A percentile compares a stretch with the other conserved stretches of the same genome.
These are phyloP conservation scores for Candida sp. DNA, from an alignment of 1,139 yeast species.

Conservation along the genomic window DNA sequence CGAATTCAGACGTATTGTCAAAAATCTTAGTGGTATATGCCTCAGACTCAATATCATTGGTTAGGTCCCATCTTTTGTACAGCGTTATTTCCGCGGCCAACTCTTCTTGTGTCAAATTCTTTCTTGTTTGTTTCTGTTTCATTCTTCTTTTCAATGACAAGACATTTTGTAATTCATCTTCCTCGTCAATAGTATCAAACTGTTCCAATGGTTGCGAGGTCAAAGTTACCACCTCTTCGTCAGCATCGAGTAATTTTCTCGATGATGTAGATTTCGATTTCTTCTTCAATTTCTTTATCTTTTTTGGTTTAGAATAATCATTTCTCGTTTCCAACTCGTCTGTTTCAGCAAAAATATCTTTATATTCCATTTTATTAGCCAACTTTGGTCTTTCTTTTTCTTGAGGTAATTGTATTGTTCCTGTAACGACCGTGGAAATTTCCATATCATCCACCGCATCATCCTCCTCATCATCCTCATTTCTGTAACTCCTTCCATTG, in stretches of 20 bases:
- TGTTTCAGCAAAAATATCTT: constrained; percentile 1
- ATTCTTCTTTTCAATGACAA: constrained; percentile 38
- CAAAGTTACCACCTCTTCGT: constrained; percentile 6
- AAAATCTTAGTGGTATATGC: constrained; percentile 32
- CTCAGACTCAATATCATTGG: constrained; percentile 20
- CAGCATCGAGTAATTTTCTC: constrained; percentile 12
- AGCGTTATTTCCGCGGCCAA: constrained; percentile 43
- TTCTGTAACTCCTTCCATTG: constrained; percentile 19
- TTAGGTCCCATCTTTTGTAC: constrained; percentile 25
- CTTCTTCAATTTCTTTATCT: constrained; percentile 47
- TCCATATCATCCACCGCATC: constrained; percentile 15
- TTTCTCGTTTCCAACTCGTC: constrained; percentile 3
- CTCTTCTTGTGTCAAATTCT: constrained; percentile 39
- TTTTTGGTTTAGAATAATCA: constrained; percentile 38
- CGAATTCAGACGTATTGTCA: constrained; percentile 60
- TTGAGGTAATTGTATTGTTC: constrained; percentile 3
- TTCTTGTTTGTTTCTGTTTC: constrained; percentile 27
- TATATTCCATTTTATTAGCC: constrained; percentile 1
- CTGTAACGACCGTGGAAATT: constrained; percentile 9
- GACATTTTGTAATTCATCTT: constrained; percentile 43
- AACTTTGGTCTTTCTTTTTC: constrained; percentile 7
- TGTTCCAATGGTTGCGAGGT: constrained; percentile 28
- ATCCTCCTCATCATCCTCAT: constrained; percentile 6
- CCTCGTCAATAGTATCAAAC: constrained; percentile 33
- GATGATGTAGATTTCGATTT: constrained; percentile 14